Conservation (phyloP, 1,284 basidiomycete genomes). For the Sphaerobolus stellatus region DNA sequence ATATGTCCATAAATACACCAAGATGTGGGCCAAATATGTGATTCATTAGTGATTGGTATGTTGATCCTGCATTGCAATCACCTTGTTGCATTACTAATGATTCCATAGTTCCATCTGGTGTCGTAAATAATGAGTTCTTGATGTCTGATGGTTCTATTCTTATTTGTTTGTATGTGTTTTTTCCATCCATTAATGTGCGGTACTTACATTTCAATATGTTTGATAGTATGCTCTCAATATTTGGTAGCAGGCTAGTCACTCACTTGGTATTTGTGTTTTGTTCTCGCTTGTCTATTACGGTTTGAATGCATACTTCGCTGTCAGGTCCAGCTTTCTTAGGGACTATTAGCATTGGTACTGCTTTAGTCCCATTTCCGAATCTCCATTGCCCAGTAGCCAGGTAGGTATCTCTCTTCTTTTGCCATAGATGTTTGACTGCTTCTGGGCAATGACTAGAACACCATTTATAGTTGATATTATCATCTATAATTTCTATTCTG, state of each 20-base stretch:
- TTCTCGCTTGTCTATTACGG: slow-evolving; percentile 18
- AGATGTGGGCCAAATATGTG: slow-evolving; percentile 28
- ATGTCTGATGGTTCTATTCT: slow-evolving; percentile 33
- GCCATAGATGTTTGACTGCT: slow-evolving; percentile 27
- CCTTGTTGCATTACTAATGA: slow-evolving; percentile 34
- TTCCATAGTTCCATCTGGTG: slow-evolving; percentile 35
- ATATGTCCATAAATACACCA: slow-evolving; percentile 30
- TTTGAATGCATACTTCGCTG: slow-evolving; percentile 19
- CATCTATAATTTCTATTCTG: slow-evolving; percentile 33
- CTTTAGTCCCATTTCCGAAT: slow-evolving; percentile 24
- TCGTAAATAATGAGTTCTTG: slow-evolving; percentile 20
- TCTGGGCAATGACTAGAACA: slow-evolving; percentile 30
- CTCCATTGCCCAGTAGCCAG: slow-evolving; percentile 30
- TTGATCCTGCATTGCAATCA: slow-evolving; percentile 28
- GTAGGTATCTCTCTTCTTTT: slow-evolving; percentile 29
- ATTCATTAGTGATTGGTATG: slow-evolving; percentile 32
- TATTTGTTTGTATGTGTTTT: slow-evolving; percentile 35
- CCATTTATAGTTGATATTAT: slow-evolving; percentile 28
- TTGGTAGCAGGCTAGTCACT: slow-evolving; percentile 23
- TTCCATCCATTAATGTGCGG: slow-evolving; percentile 21
- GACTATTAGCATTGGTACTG: slow-evolving; percentile 36
- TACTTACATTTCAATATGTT: slow-evolving; percentile 20
- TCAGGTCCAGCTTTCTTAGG: slow-evolving; percentile 29
- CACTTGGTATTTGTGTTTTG: slow-evolving; percentile 25
- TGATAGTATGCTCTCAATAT: slow-evolving; percentile 30